A percentile compares a stretch with the other conserved stretches of the same genome.
Conservation (phyloP, 192 early-diverging fungal genomes). For the Coemansia sp. region DNA sequence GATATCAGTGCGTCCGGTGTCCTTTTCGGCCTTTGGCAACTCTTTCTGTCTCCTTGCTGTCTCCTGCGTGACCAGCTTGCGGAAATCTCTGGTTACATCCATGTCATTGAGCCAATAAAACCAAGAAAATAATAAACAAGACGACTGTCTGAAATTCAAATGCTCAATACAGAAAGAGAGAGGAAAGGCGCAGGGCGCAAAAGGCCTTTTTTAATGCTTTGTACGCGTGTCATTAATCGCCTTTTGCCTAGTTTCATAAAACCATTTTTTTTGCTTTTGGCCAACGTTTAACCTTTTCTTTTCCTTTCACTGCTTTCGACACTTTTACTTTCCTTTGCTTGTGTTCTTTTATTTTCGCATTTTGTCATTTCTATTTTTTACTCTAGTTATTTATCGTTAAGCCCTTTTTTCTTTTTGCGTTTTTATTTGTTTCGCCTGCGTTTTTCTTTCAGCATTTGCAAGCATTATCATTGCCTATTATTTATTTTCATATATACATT, state of each 20-base stretch:
- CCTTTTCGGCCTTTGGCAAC: slow-evolving; percentile 8
- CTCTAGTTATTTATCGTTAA: neutral
- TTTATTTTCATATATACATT: too few relatives aligned
- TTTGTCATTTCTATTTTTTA: neutral
- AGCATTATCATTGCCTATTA: too few relatives aligned
- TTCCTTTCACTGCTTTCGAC: neutral
- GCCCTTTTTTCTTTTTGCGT: slow-evolving; percentile 1
- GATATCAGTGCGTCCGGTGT: slow-evolving; percentile 21
- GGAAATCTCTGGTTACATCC: slow-evolving; percentile 37
- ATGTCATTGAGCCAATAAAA: slow-evolving; percentile 5
- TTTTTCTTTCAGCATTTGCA: too few relatives aligned
- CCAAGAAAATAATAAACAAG: neutral
- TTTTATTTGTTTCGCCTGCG: neutral
- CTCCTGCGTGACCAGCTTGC: slow-evolving; percentile 13
- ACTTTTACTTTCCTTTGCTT: neutral
- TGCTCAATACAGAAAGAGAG: neutral
- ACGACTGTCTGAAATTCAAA: neutral
- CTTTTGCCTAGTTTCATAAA: neutral
- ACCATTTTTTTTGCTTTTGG: neutral
- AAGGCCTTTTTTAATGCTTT: neutral
- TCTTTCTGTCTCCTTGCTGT: slow-evolving; percentile 8
- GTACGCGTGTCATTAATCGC: neutral
- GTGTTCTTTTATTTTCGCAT: neutral
- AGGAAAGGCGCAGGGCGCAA: neutral
- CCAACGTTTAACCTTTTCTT: neutral